These are phyloP conservation scores for Chaetomium sp. DNA, from an alignment of 2,329 filamentous ascomycete species.

Conservation along the genomic window DNA sequence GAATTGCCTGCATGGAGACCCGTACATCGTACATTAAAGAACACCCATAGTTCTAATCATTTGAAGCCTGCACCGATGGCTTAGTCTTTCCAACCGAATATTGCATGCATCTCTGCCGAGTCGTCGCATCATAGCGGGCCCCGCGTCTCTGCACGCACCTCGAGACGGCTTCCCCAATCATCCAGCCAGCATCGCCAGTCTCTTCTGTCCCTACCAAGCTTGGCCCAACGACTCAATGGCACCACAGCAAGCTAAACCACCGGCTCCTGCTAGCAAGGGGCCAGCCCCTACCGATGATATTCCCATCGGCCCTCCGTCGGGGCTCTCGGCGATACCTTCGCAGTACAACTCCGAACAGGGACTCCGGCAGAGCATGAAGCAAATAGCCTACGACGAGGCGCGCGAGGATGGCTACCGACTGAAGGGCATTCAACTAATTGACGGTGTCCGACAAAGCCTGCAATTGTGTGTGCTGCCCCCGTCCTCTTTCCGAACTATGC, in stretches of 20 bases:
- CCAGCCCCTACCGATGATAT: conserved; percentile 18
- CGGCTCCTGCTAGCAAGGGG: conserved; percentile 18
- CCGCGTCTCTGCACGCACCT: not conserved
- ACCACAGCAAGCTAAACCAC: conserved; percentile 25
- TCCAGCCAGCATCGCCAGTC: not conserved
- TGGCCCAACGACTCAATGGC: conserved; percentile 23
- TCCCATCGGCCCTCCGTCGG: conserved; percentile 39
- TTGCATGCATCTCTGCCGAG: too few relatives aligned
- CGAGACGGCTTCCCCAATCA: not conserved
- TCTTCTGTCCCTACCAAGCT: not conserved
- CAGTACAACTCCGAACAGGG: conserved; percentile 83
- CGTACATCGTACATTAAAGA: too few relatives aligned
- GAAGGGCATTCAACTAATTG: conserved; percentile 86
- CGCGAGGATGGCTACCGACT: conserved; percentile 80
- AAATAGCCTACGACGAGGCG: conserved; percentile 70
- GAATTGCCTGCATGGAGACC: too few relatives aligned
- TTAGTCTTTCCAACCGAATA: too few relatives aligned
- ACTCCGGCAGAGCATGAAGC: conserved; percentile 71
- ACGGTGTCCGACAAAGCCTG: conserved; percentile 76
- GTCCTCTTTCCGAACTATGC: not conserved
- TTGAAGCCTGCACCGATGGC: too few relatives aligned
- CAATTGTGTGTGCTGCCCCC: conserved; percentile 64
- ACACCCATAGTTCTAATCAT: too few relatives aligned
- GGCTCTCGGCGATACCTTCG: conserved; percentile 53
- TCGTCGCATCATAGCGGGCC: too few relatives aligned